Conservation (phyloP, 1,284 basidiomycete species). For the Bjerkandera adusta region DNA sequence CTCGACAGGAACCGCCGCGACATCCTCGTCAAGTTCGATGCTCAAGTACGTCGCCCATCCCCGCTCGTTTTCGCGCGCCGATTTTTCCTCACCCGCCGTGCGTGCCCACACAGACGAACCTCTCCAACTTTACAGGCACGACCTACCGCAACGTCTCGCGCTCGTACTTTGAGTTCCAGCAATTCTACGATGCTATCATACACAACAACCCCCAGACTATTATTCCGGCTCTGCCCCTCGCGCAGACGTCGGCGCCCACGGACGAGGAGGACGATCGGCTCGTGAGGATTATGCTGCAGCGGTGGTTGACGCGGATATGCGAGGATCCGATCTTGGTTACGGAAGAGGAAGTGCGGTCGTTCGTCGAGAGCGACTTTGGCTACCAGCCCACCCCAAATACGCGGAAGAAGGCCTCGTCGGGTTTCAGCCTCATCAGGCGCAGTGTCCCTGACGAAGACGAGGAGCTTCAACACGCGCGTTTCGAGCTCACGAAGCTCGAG, state of each 20-base stretch:
- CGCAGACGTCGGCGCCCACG: conserved; percentile 90
- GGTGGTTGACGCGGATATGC: conserved; percentile 88
- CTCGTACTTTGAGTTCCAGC: conserved; percentile 89
- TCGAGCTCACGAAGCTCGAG: conserved; percentile 88
- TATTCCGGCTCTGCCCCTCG: conserved; percentile 85
- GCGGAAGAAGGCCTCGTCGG: conserved; percentile 63
- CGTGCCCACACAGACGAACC: conserved; percentile 74
- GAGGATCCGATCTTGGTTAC: conserved; percentile 83
- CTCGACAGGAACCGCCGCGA: conserved; percentile 93
- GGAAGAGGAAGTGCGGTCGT: conserved; percentile 89
- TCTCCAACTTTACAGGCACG: conserved; percentile 85
- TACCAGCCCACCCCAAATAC: conserved; percentile 81
- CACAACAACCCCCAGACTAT: conserved; percentile 89
- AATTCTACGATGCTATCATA: conserved; percentile 85
- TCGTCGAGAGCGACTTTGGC: conserved; percentile 95
- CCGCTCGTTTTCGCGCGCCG: too few species aligned
- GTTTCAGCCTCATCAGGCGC: conserved; percentile 68
- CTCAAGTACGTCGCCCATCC: conserved; percentile 80
- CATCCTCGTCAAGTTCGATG: conserved; percentile 88
- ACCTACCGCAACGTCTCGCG: conserved; percentile 90
- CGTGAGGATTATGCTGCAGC: conserved; percentile 88
- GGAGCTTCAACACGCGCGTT: conserved; percentile 83
- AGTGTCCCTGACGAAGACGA: conserved; percentile 82
- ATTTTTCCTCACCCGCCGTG: too few species aligned
- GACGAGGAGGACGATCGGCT: conserved; percentile 96